A percentile compares a stretch with the other conserved stretches of the same genome.
Conservation (phyloP, 2,329 filamentous ascomycete genomes). For the Thielaviopsis musarum region DNA sequence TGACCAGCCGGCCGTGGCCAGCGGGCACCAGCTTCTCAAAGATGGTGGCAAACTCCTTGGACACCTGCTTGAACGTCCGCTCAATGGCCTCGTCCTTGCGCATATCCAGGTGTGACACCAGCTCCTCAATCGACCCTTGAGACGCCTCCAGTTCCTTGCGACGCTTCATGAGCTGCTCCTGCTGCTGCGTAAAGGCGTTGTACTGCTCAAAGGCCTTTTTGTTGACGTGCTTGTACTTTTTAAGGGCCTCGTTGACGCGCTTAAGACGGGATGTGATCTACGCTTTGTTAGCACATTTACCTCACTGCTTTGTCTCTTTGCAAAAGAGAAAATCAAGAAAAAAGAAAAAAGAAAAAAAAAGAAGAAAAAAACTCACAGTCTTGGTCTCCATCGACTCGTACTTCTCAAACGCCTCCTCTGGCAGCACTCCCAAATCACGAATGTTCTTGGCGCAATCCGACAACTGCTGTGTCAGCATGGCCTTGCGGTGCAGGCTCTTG, state of each 20-base stretch:
- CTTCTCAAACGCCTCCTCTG: constrained; percentile 83
- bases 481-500: constrained; percentile 79
- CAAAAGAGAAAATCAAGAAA: too few relatives aligned
- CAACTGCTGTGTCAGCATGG: constrained; percentile 58
- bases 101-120: constrained; percentile 83
- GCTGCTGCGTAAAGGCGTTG: constrained; percentile 86
- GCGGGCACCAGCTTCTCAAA: constrained; percentile 93
- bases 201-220: constrained; percentile 99
- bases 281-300: not conserved
- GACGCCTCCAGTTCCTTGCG: constrained; percentile 75
- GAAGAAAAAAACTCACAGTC: constrained; percentile 32
- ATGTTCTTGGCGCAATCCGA: constrained; percentile 77
- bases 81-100: constrained; percentile 97
- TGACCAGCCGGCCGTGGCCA: constrained; percentile 78
- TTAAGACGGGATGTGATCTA: constrained; percentile 54
- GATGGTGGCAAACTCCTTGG: constrained; percentile 76
- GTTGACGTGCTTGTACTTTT: constrained; percentile 96
- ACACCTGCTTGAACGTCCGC: constrained; percentile 96
- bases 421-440: constrained; percentile 78
- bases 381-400: constrained; percentile 73
- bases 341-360: not conserved
- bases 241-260: constrained; percentile 80
- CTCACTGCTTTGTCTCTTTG: too few relatives aligned
- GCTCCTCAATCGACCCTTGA: constrained; percentile 73
- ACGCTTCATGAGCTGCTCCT: constrained; percentile 70